These are phyloP conservation scores for Boletellus deceptivus DNA, from an alignment of 1,284 basidiomycete species.

Conservation along the genomic window DNA sequence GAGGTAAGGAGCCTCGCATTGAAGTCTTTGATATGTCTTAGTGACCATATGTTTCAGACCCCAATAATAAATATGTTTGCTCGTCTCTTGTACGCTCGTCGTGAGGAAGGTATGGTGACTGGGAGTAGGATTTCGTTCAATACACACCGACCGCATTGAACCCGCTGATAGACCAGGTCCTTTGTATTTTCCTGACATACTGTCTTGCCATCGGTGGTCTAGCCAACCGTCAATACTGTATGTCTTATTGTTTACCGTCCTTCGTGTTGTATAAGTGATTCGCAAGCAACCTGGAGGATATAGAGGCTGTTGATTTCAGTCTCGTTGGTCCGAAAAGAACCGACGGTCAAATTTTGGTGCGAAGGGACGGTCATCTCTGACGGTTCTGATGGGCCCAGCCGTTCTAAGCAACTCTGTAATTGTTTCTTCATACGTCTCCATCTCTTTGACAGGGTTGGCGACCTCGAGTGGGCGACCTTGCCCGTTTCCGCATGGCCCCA, in stretches of 20 bases:
- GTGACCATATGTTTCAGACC: slow-evolving; percentile 11
- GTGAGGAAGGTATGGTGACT: not conserved
- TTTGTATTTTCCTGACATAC: not conserved
- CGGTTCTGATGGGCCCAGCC: too few relatives aligned
- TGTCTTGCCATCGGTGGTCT: not conserved
- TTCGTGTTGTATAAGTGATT: too few relatives aligned
- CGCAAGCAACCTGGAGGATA: too few relatives aligned
- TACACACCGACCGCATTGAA: not conserved
- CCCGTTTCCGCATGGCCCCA: too few relatives aligned
- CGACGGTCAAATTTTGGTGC: too few relatives aligned
- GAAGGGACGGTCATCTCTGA: too few relatives aligned
- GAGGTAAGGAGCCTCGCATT: slow-evolving; percentile 14
- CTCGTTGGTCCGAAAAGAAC: too few relatives aligned
- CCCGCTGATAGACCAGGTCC: not conserved
- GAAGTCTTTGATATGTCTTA: not conserved
- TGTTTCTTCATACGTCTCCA: too few relatives aligned
- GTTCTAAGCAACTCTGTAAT: too few relatives aligned
- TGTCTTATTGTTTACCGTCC: not conserved
- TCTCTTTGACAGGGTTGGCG: too few relatives aligned
- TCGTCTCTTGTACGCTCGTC: not conserved
- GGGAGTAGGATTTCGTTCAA: slow-evolving; percentile 3
- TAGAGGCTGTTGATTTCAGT: too few relatives aligned
- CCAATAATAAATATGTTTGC: slow-evolving; percentile 10
- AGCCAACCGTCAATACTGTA: not conserved
- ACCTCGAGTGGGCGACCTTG: too few relatives aligned